These are phyloP conservation scores for Thalassiosira allenii DNA, from an alignment of 352 stramenopile genomes.

Conservation along the genomic window DNA sequence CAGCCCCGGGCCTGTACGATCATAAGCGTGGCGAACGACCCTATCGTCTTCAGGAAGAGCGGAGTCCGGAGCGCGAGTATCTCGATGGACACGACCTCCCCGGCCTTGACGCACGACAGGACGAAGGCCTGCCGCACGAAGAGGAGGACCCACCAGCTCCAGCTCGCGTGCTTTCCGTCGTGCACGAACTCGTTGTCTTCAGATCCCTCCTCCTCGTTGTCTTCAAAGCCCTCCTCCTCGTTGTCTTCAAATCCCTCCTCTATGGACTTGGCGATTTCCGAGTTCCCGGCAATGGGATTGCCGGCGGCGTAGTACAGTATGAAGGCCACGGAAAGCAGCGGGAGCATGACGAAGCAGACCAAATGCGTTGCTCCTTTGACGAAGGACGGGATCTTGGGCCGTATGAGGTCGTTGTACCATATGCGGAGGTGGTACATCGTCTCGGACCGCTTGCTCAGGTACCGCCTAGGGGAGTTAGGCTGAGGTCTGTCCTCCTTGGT, in stretches of 20 bases:
- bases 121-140: constrained; percentile 55
- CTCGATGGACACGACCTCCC: constrained; percentile 74
- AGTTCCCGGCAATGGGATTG: constrained; percentile 44
- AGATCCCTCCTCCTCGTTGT: no score
- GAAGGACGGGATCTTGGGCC: constrained; percentile 47
- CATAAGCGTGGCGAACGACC: constrained; percentile 62
- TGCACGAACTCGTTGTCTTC: no score
- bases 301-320: constrained; percentile 57
- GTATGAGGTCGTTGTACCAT: constrained; percentile 59
- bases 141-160: constrained; percentile 64
- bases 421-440: constrained; percentile 23
- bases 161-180: constrained; percentile 19
- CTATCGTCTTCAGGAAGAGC: constrained; percentile 63
- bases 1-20: constrained; percentile 75
- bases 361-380: constrained; percentile 18
- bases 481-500: background rate
- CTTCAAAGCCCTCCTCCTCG: no score
- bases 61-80: constrained; percentile 72
- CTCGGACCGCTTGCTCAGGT: constrained; percentile 2
- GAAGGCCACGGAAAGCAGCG: constrained; percentile 47
- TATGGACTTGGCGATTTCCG: background rate
- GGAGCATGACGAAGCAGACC: constrained; percentile 48
- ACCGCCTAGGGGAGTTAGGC: background rate
- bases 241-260: no score
- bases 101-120: constrained; percentile 48